A percentile compares a stretch with the other conserved stretches of the same genome.
phyloP scores from a whole-genome alignment of 78 protist species.

The Dictyostelium purpureum region DNA sequence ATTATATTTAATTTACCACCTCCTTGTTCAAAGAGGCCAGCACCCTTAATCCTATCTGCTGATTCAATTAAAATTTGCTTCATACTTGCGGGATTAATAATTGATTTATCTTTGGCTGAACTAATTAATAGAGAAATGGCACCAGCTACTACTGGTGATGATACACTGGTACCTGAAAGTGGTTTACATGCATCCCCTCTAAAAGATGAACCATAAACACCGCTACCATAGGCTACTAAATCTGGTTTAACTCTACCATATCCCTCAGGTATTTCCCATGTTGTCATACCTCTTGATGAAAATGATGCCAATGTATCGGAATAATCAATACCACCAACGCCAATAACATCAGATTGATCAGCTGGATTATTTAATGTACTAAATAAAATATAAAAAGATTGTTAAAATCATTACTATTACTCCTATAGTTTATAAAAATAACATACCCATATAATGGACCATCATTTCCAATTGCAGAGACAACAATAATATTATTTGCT shows the following conservation, averaged over 20 bases:
- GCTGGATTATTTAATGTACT: conserved; percentile 97
- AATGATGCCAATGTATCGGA: conserved; percentile 34
- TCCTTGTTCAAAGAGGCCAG: conserved; percentile 91
- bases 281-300: conserved; percentile 94
- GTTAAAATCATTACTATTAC: neutral
- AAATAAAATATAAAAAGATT: neutral
- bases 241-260: conserved; percentile 98
- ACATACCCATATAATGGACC: conserved; percentile 97
- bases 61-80: conserved; percentile 86
- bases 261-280: conserved; percentile 96
- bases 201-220: conserved; percentile 36
- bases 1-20: conserved; percentile 78
- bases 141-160: conserved; percentile 97
- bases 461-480: conserved; percentile 96
- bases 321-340: conserved; percentile 94
- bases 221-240: conserved; percentile 85
- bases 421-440: neutral
- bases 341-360: conserved; percentile 96
- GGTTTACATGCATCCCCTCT: conserved; percentile 66
- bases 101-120: neutral
- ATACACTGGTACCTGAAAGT: conserved; percentile 93
- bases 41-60: conserved; percentile 40
- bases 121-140: conserved; percentile 45
- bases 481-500: conserved; percentile 91
- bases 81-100: conserved; percentile 84